phyloP scores from a whole-genome alignment of 2,329 filamentous ascomycete genomes.

The Claviceps citrina region DNA sequence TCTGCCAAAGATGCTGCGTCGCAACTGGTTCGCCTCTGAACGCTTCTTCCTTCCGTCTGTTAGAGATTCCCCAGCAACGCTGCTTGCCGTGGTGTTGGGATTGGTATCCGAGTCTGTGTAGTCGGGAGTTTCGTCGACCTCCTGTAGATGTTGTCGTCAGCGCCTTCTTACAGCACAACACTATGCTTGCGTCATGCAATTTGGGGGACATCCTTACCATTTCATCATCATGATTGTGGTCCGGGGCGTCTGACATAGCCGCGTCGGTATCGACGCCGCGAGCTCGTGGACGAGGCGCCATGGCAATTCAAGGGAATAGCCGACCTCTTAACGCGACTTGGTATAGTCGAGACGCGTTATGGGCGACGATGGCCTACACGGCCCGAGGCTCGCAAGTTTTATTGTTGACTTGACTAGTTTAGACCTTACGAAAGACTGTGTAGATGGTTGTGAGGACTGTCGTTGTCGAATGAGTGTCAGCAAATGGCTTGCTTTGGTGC shows the following conservation, averaged over 20 bases:
- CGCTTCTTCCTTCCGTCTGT: constrained; percentile 72
- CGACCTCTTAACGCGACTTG: constrained; percentile 39
- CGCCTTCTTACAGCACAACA: neutral
- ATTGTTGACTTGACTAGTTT: neutral
- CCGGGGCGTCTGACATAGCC: constrained; percentile 47
- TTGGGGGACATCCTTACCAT: constrained; percentile 27
- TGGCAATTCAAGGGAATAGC: constrained; percentile 19
- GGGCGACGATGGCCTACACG: constrained; percentile 3
- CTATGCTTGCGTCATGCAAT: neutral
- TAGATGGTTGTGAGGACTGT: neutral
- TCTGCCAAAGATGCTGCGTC: constrained; percentile 84
- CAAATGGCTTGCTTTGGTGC: constrained; percentile 4
- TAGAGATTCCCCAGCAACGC: constrained; percentile 59
- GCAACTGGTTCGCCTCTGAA: constrained; percentile 74
- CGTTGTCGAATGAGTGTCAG: constrained; percentile 7
- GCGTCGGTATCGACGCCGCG: constrained; percentile 42
- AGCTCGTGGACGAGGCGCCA: constrained; percentile 40
- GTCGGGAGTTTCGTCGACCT: constrained; percentile 50
- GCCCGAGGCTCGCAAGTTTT: neutral
- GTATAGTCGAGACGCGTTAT: constrained; percentile 29
- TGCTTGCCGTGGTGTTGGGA: constrained; percentile 62
- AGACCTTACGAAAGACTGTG: neutral
- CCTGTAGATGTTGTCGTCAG: constrained; percentile 19
- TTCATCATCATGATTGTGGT: constrained; percentile 28
- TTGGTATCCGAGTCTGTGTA: constrained; percentile 53